These are phyloP conservation scores for Coemansia sp. DNA, from an alignment of 192 early-diverging fungal genomes.

Conservation along the genomic window DNA sequence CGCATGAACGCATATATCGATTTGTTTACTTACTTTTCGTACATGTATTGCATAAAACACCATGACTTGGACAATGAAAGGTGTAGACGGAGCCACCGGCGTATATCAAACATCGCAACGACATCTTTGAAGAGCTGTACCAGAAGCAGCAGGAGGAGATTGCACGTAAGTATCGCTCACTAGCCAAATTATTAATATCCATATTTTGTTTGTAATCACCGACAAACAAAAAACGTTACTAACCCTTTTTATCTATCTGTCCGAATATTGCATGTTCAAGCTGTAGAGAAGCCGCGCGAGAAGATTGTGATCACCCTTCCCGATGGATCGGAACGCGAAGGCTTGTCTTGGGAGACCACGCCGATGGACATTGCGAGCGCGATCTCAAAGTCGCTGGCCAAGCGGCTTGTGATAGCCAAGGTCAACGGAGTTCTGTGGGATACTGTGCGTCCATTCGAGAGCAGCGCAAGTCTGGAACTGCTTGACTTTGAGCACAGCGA, in stretches of 20 bases:
- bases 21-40: no score
- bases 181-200: not conserved
- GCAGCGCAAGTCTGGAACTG: constrained; percentile 77
- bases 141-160: constrained; percentile 49
- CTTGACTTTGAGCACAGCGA: constrained; percentile 94
- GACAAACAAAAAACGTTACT: not conserved
- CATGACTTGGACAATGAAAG: not conserved
- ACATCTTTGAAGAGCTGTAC: constrained; percentile 55
- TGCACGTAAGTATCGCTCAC: constrained; percentile 34
- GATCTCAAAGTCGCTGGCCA: constrained; percentile 88
- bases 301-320: constrained; percentile 84
- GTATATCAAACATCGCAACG: constrained; percentile 54
- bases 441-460: constrained; percentile 83
- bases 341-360: constrained; percentile 90
- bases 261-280: not conserved
- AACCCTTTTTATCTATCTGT: not conserved
- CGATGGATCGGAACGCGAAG: constrained; percentile 80
- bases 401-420: constrained; percentile 94
- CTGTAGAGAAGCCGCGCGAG: constrained; percentile 69
- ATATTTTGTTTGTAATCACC: no score
- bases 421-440: constrained; percentile 90
- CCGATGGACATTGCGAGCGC: constrained; percentile 87
- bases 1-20: not conserved
- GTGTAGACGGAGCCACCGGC: constrained; percentile 42
- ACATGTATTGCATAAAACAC: not conserved